Conservation (phyloP, 345 rosid species). For the Populus euphratica region DNA sequence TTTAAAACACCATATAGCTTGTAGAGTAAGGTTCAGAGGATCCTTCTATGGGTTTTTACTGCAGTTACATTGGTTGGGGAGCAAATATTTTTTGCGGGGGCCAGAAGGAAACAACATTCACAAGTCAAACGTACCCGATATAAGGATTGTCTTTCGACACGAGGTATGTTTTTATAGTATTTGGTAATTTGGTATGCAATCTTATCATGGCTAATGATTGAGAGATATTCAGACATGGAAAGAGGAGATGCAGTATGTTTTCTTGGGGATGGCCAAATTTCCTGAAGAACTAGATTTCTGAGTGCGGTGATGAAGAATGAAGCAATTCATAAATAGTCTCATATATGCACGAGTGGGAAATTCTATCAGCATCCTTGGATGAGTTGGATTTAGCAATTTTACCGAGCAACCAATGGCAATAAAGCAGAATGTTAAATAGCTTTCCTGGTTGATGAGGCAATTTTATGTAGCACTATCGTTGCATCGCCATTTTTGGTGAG, state of each 20-base stretch:
- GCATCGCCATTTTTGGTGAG: no score
- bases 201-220: conserved; percentile 2
- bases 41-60: neutral
- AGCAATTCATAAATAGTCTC: neutral
- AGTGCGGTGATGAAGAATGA: neutral
- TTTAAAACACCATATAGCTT: neutral
- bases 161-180: conserved; percentile 21
- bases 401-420: no score
- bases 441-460: no score
- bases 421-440: no score
- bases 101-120: conserved; percentile 50
- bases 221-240: conserved; percentile 45
- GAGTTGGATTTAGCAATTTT: neutral
- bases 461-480: no score
- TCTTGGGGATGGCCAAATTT: conserved; percentile 32
- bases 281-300: conserved; percentile 37
- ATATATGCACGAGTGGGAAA: neutral
- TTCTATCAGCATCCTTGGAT: no score
- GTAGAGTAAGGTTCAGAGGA: neutral
- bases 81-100: conserved; percentile 37
- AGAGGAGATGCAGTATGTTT: conserved; percentile 51
- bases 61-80: conserved; percentile 52
- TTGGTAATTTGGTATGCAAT: neutral
- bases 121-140: conserved; percentile 43
- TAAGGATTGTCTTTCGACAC: conserved; percentile 42